These are phyloP conservation scores for Cyberlindnera maritima DNA, from an alignment of 805 yeast species.

Conservation along the genomic window DNA sequence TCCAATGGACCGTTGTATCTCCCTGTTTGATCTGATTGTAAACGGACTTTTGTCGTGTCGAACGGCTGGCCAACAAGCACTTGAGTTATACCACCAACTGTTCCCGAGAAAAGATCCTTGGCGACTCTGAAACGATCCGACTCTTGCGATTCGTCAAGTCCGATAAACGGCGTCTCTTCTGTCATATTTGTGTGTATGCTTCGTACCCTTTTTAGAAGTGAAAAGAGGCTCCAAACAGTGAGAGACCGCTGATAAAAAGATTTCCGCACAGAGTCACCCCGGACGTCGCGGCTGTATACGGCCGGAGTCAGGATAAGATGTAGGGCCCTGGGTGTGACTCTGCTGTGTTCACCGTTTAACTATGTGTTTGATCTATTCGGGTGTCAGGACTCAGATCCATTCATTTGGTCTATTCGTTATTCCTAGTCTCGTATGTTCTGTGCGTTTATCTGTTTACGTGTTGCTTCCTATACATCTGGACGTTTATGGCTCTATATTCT, in stretches of 20 bases:
- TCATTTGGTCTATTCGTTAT: too few species aligned
- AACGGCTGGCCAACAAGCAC: conserved; percentile 96
- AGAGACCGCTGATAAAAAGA: background rate
- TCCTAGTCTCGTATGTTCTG: too few species aligned
- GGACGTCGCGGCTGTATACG: too few species aligned
- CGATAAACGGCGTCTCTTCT: conserved; percentile 15
- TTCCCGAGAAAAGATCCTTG: conserved; percentile 60
- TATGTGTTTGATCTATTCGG: too few species aligned
- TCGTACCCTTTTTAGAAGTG: too few species aligned
- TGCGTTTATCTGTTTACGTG: too few species aligned
- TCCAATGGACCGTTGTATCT: conserved; percentile 70
- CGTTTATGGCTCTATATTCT: background rate
- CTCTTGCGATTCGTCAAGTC: conserved; percentile 8
- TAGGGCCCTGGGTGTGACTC: too few species aligned
- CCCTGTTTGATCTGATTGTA: conserved; percentile 73
- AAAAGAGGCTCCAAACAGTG: too few species aligned
- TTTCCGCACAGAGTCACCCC: background rate
- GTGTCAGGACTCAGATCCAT: too few species aligned
- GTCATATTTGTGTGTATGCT: conserved; percentile 11
- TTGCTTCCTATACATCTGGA: too few species aligned
- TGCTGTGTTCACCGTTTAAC: too few species aligned
- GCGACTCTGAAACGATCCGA: conserved; percentile 23
- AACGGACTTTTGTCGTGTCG: conserved; percentile 89
- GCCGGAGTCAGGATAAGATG: too few species aligned
- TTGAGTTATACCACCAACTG: conserved; percentile 94